These are phyloP conservation scores for Patellaria atrata DNA, from an alignment of 495 filamentous ascomycete genomes.

Conservation along the genomic window DNA sequence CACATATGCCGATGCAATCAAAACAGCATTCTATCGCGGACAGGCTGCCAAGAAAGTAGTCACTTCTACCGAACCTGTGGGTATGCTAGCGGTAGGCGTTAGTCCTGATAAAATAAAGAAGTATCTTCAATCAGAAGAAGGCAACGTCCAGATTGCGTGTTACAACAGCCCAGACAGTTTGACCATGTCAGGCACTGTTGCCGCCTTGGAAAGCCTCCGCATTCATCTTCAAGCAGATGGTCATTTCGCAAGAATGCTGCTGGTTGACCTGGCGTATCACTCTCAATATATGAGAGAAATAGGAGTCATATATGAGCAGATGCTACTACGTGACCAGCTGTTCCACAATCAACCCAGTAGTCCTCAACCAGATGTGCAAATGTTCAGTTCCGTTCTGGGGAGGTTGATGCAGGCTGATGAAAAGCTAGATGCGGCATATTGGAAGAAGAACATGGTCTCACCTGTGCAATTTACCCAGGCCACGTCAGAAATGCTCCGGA, in stretches of 20 bases:
- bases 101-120: not conserved
- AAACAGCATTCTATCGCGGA: not conserved
- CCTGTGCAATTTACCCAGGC: conserved; percentile 40
- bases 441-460: conserved; percentile 8
- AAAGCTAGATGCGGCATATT: conserved; percentile 17
- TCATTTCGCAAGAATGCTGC: conserved; percentile 19
- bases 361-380: not conserved
- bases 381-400: conserved; percentile 3
- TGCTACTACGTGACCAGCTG: too few species aligned
- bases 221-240: conserved; percentile 1
- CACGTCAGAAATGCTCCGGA: conserved; percentile 12
- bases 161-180: conserved; percentile 2
- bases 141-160: conserved; percentile 1
- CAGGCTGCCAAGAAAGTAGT: not conserved
- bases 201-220: conserved; percentile 1
- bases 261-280: conserved; percentile 25
- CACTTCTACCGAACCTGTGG: too few species aligned
- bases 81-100: conserved; percentile 7
- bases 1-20: not conserved
- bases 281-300: conserved; percentile 25
- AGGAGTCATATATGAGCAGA: conserved; percentile 15
- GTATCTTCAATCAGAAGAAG: not conserved
- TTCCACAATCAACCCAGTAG: conserved; percentile 13
- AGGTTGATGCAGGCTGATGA: conserved; percentile 8
- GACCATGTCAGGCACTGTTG: conserved; percentile 3